Conservation (phyloP, 164 flowering plant genomes). For the Tetrastigma voinierianum region DNA sequence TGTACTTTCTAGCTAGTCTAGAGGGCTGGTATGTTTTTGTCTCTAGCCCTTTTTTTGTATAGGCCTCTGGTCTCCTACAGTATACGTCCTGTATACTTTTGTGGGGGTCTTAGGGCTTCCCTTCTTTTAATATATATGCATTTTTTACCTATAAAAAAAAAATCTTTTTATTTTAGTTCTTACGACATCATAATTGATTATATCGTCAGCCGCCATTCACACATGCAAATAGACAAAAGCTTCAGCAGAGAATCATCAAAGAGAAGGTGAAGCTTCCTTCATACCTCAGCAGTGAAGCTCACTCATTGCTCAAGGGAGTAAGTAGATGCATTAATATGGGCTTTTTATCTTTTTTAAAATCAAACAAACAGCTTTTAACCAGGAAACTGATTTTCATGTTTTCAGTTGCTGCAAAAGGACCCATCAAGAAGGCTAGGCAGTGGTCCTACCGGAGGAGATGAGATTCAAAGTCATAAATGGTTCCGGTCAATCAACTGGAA, state of each 20-base stretch:
- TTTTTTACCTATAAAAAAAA: too few relatives aligned
- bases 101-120: too few relatives aligned
- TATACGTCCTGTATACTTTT: too few relatives aligned
- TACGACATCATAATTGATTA: neutral
- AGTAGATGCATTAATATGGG: constrained; percentile 6
- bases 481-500: constrained; percentile 74
- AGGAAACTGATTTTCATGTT: constrained; percentile 1
- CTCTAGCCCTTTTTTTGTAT: too few relatives aligned
- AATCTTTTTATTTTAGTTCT: neutral
- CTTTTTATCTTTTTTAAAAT: neutral
- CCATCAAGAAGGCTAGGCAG: constrained; percentile 71
- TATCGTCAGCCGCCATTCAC: constrained; percentile 65
- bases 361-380: neutral
- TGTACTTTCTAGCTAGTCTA: too few relatives aligned
- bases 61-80: too few relatives aligned
- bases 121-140: too few relatives aligned
- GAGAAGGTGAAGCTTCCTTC: constrained; percentile 80
- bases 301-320: constrained; percentile 82
- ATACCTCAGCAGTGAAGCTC: constrained; percentile 61
- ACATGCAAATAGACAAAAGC: constrained; percentile 63
- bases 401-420: constrained; percentile 76
- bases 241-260: constrained; percentile 76
- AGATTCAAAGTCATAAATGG: constrained; percentile 74
- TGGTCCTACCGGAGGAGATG: constrained; percentile 66
- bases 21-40: too few relatives aligned